A percentile compares a stretch with the other conserved stretches of the same genome.
Evolutionary conservation across 306 rosid genomes (phyloP).

Genomic region (Alnus glutinosa): DNA sequence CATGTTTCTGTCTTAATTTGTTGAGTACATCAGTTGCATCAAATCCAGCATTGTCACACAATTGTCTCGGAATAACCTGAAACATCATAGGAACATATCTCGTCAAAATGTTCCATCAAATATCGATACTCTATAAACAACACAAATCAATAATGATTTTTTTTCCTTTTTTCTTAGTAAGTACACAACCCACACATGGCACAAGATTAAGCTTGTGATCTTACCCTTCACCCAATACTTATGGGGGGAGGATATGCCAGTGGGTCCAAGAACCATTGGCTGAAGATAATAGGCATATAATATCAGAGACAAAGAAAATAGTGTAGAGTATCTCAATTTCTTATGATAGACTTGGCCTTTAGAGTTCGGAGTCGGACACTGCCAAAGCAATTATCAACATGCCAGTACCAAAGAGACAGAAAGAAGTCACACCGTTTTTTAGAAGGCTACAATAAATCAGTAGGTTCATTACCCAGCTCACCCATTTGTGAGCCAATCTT

Average conservation of each 20-base stretch:
- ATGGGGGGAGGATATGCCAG: not conserved
- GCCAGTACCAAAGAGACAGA: not conserved
- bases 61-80: conserved; percentile 95
- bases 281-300: not conserved
- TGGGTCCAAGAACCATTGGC: not conserved
- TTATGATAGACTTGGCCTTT: not conserved
- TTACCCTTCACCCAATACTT: not conserved
- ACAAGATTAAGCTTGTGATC: not conserved
- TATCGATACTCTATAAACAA: not conserved
- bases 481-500: no score
- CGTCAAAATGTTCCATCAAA: conserved; percentile 23
- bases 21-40: conserved; percentile 98
- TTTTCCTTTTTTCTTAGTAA: not conserved
- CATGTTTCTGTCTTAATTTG: conserved; percentile 93
- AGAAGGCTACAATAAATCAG: no score
- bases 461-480: no score
- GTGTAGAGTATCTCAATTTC: not conserved
- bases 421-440: no score
- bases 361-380: not conserved
- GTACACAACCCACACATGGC: not conserved
- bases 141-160: not conserved
- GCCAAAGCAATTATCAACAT: not conserved
- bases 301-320: not conserved
- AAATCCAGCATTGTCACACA: conserved; percentile 98
- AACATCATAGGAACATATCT: conserved; percentile 16